Conservation (phyloP, 225 moss, liverwort and hornwort species). For the Bryum argenteum region DNA sequence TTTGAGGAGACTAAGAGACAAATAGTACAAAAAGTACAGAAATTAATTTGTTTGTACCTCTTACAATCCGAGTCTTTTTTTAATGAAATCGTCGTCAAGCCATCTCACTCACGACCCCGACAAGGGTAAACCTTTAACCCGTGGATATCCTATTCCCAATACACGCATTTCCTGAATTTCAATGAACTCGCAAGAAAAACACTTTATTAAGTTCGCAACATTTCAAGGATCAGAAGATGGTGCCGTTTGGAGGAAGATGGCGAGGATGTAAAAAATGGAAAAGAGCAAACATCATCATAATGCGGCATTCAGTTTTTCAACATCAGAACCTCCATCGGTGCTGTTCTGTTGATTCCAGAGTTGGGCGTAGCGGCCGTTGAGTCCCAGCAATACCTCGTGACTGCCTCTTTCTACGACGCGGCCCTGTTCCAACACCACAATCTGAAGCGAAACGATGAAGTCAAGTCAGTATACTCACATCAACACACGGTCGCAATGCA, state of each 20-base stretch:
- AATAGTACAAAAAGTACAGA: too few species aligned
- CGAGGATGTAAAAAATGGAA: conserved; percentile 18
- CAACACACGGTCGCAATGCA: background rate
- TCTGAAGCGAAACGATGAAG: conserved; percentile 51
- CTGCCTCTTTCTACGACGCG: conserved; percentile 83
- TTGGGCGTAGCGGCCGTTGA: conserved; percentile 89
- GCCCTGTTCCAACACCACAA: conserved; percentile 91
- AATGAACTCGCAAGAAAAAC: conserved; percentile 19
- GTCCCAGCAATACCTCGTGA: conserved; percentile 75
- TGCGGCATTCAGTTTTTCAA: conserved; percentile 50
- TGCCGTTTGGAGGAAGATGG: conserved; percentile 2
- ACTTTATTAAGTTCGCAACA: conserved; percentile 18
- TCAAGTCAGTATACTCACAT: conserved; percentile 4
- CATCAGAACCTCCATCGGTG: conserved; percentile 68
- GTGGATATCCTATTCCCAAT: conserved; percentile 37
- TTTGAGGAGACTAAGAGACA: too few species aligned
- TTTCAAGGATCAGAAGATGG: background rate
- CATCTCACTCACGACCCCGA: conserved; percentile 35
- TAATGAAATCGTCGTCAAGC: conserved; percentile 22
- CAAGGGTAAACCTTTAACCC: conserved; percentile 17
- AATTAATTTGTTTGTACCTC: background rate
- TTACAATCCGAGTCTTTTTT: conserved; percentile 11
- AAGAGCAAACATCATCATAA: conserved; percentile 21
- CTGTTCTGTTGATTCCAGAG: conserved; percentile 95
- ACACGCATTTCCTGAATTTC: conserved; percentile 30